phyloP scores from a whole-genome alignment of 1,139 yeast species.

The Magnusiomyces magnusii region DNA sequence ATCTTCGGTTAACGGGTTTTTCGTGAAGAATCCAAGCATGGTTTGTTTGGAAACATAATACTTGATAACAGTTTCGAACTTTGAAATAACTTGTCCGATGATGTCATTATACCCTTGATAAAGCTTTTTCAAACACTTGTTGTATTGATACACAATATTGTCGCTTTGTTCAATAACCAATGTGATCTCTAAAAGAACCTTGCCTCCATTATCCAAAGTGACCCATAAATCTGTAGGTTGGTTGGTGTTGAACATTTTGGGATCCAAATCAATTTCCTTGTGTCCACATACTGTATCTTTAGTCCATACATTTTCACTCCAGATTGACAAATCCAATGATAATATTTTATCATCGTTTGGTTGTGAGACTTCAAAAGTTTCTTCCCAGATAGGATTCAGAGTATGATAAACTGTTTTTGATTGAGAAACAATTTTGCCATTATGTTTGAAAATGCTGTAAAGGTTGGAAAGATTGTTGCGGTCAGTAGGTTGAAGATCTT shows the following conservation, averaged over 20 bases:
- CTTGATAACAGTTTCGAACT: not conserved
- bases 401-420: slow-evolving; percentile 74
- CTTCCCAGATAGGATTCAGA: slow-evolving; percentile 77
- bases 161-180: not conserved
- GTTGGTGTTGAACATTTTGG: not conserved
- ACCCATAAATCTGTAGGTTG: not conserved
- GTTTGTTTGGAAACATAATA: slow-evolving; percentile 3
- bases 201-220: not conserved
- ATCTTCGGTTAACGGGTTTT: not conserved
- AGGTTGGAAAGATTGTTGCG: slow-evolving; percentile 87
- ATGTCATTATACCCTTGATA: not conserved
- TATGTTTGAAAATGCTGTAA: slow-evolving; percentile 54
- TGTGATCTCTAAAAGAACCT: not conserved
- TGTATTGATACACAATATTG: slow-evolving; percentile 4
- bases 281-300: slow-evolving; percentile 2
- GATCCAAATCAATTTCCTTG: not conserved
- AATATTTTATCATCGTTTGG: not conserved
- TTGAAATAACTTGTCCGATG: not conserved
- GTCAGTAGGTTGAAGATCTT: slow-evolving; percentile 63
- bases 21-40: not conserved
- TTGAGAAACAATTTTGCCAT: slow-evolving; percentile 53
- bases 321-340: not conserved
- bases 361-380: slow-evolving; percentile 31
- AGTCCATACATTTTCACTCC: slow-evolving; percentile 2
- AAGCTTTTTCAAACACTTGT: slow-evolving; percentile 5